These are phyloP conservation scores for Cadophora sp. DNA, from an alignment of 2,329 filamentous ascomycete genomes.

Conservation along the genomic window DNA sequence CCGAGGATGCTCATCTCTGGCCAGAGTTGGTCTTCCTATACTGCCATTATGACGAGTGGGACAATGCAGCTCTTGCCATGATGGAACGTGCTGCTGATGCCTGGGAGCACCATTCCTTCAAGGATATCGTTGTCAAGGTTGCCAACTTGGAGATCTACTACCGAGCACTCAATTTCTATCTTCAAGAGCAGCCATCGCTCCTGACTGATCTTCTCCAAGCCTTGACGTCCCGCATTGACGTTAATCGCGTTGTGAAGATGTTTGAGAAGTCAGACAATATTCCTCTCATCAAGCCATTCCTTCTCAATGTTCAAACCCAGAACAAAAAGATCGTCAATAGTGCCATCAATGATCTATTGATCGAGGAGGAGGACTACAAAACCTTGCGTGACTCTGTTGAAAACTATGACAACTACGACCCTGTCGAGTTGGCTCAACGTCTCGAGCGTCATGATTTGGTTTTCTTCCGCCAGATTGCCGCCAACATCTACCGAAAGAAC, in stretches of 20 bases:
- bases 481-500: conserved; percentile 99
- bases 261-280: conserved; percentile 99
- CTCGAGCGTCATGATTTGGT: conserved; percentile 97
- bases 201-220: conserved; percentile 94
- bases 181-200: conserved; percentile 94
- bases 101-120: conserved; percentile 99
- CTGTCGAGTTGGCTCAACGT: conserved; percentile 87
- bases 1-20: conserved; percentile 95
- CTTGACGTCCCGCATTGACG: conserved; percentile 91
- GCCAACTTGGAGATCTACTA: conserved; percentile 99
- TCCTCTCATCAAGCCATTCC: conserved; percentile 97
- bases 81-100: conserved; percentile 98
- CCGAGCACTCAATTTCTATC: conserved; percentile 93
- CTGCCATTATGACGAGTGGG: conserved; percentile 97
- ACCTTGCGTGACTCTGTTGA: conserved; percentile 96
- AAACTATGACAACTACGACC: conserved; percentile 99
- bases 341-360: conserved; percentile 95
- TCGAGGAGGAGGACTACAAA: conserved; percentile 99
- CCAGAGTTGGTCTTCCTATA: conserved; percentile 98
- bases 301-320: conserved; percentile 93
- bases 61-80: conserved; percentile 95
- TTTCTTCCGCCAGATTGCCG: conserved; percentile 98
- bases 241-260: conserved; percentile 99
- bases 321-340: conserved; percentile 99
- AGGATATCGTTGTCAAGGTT: conserved; percentile 97